Percentiles rank a stretch among this genome's conserved stretches.
phyloP scores from a whole-genome alignment of 495 filamentous ascomycete species.

The Podospora tetraspora region DNA sequence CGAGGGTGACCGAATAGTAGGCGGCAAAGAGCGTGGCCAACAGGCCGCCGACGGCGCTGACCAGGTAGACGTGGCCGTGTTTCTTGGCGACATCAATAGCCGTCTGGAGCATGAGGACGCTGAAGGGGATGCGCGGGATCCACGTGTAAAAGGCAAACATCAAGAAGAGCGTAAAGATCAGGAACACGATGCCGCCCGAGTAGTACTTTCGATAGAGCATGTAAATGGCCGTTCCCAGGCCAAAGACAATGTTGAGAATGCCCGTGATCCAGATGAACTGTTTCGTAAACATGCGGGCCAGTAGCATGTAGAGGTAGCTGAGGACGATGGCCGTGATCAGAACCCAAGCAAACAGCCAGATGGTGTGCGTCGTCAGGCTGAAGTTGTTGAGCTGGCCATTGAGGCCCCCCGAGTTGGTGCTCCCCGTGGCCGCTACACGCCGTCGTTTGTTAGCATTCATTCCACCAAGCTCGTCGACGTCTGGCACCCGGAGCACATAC shows the following conservation, averaged over 20 bases:
- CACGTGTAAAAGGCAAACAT: constrained; percentile 53
- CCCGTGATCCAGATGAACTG: constrained; percentile 88
- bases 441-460: neutral
- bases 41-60: constrained; percentile 74
- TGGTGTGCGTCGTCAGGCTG: constrained; percentile 73
- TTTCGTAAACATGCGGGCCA: constrained; percentile 78
- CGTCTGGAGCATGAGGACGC: constrained; percentile 82
- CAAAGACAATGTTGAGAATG: constrained; percentile 78
- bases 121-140: constrained; percentile 84
- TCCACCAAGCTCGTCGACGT: neutral
- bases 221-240: constrained; percentile 58
- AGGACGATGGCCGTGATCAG: constrained; percentile 65
- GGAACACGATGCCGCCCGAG: constrained; percentile 77
- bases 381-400: constrained; percentile 64
- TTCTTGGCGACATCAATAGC: constrained; percentile 77
- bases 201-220: constrained; percentile 65
- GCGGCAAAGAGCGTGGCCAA: constrained; percentile 66
- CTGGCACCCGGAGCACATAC: constrained; percentile 24
- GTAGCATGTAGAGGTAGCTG: constrained; percentile 68
- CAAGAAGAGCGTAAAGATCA: constrained; percentile 66
- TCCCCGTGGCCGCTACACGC: constrained; percentile 44
- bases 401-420: constrained; percentile 68
- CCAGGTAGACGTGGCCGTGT: constrained; percentile 80
- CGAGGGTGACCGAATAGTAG: constrained; percentile 56
- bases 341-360: constrained; percentile 76